A percentile compares a stretch with the other conserved stretches of the same genome.
These are phyloP conservation scores for Nigrospora sphaerica DNA, from an alignment of 2,329 filamentous ascomycete genomes.

Conservation along the genomic window DNA sequence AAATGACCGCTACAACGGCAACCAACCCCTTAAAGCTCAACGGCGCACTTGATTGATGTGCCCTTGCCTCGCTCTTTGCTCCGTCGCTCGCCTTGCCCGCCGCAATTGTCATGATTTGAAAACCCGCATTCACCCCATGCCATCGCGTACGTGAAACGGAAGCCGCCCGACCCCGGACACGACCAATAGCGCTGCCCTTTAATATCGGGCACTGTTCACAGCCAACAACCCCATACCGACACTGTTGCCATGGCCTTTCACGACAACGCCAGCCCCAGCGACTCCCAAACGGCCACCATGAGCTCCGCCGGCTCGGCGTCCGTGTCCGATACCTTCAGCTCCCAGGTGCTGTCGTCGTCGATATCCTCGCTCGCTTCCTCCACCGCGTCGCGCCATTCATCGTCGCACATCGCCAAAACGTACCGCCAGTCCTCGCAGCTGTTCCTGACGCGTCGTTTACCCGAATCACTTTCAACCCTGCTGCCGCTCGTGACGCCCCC, in stretches of 20 bases:
- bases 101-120: too few relatives aligned
- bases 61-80: too few relatives aligned
- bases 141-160: too few relatives aligned
- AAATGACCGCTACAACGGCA: too few relatives aligned
- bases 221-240: background rate
- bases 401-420: constrained; percentile 76
- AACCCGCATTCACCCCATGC: too few relatives aligned
- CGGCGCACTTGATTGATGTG: too few relatives aligned
- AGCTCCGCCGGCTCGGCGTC: constrained; percentile 35
- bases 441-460: constrained; percentile 87
- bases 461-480: constrained; percentile 81
- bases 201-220: background rate
- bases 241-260: constrained; percentile 30
- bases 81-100: too few relatives aligned
- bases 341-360: constrained; percentile 48
- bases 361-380: constrained; percentile 63
- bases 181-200: too few relatives aligned
- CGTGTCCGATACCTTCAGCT: background rate
- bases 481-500: constrained; percentile 69
- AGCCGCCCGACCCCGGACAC: too few relatives aligned
- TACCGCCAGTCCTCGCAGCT: constrained; percentile 93
- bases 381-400: constrained; percentile 50
- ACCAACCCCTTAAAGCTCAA: too few relatives aligned
- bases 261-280: constrained; percentile 21
- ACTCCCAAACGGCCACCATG: constrained; percentile 33